A percentile compares a stretch with the other conserved stretches of the same genome.
These are phyloP conservation scores for Symbiodinium pilosum DNA, from an alignment of 73 alveolate genomes.

Conservation along the genomic window DNA sequence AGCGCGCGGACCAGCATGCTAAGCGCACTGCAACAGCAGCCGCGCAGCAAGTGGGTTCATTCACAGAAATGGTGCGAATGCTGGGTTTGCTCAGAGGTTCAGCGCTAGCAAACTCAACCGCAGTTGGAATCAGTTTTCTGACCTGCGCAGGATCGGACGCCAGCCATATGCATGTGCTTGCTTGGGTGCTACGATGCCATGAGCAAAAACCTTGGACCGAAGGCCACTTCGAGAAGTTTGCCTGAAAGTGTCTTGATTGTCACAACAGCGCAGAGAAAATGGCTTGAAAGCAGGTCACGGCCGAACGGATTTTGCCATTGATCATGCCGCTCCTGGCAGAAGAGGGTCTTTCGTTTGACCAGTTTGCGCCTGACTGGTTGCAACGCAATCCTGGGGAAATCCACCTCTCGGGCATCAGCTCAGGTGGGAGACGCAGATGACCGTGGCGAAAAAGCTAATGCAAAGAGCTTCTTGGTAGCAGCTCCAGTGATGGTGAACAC, in stretches of 20 bases:
- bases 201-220: conserved; percentile 86
- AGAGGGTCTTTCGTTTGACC: conserved; percentile 87
- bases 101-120: too few relatives aligned
- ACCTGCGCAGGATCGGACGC: conserved; percentile 66
- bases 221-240: background rate
- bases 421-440: conserved; percentile 90
- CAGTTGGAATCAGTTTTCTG: too few relatives aligned
- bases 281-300: conserved; percentile 47
- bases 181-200: conserved; percentile 94
- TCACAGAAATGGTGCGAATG: too few relatives aligned
- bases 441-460: conserved; percentile 78
- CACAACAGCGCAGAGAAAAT: background rate
- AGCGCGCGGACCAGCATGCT: too few relatives aligned
- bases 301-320: conserved; percentile 85
- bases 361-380: background rate
- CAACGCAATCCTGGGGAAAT: background rate
- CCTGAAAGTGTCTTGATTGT: background rate
- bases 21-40: too few relatives aligned
- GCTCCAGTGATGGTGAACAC: too few relatives aligned
- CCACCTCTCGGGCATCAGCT: background rate
- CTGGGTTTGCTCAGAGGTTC: too few relatives aligned
- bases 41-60: too few relatives aligned
- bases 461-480: conserved; percentile 36
- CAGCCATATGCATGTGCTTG: conserved; percentile 91
- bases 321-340: conserved; percentile 82